phyloP scores from a whole-genome alignment of 2,329 filamentous ascomycete species.

The Colletotrichum sp. region DNA sequence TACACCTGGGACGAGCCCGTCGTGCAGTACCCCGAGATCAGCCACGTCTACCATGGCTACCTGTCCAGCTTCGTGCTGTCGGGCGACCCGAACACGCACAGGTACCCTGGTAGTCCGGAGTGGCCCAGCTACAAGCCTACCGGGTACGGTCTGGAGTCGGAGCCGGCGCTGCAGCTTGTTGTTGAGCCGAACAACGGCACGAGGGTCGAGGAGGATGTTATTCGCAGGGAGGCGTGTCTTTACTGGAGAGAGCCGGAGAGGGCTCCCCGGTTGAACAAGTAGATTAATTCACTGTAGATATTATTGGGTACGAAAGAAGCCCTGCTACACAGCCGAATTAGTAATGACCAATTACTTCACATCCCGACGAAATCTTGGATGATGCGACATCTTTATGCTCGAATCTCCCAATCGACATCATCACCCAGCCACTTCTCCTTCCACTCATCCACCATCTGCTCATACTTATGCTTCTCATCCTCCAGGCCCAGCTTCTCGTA shows the following conservation, averaged over 20 bases:
- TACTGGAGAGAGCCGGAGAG: slow-evolving; percentile 41
- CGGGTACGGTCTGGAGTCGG: slow-evolving; percentile 27
- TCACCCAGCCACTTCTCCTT: background rate
- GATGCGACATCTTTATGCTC: background rate
- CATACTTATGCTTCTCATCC: background rate
- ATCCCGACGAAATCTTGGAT: background rate
- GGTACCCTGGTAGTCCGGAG: slow-evolving; percentile 20
- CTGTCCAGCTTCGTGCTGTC: slow-evolving; percentile 77
- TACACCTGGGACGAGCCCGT: slow-evolving; percentile 42
- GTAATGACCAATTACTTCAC: background rate
- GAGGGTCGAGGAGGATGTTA: slow-evolving; percentile 35
- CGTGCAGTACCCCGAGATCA: slow-evolving; percentile 39
- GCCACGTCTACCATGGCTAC: slow-evolving; percentile 53
- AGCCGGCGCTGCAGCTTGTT: slow-evolving; percentile 34
- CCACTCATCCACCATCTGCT: background rate
- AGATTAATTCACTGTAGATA: background rate
- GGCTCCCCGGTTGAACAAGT: slow-evolving; percentile 39
- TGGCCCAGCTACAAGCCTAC: slow-evolving; percentile 30
- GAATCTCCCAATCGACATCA: background rate
- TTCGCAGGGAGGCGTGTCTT: slow-evolving; percentile 35
- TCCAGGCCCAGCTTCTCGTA: background rate
- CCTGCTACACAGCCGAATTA: background rate
- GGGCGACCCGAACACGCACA: slow-evolving; percentile 68
- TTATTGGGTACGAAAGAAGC: background rate
- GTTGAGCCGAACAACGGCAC: slow-evolving; percentile 34